Evolutionary conservation across 129 eudicot species (phyloP), one percentile per base, ranked within the genome.

Genomic region (Escallonia rubra): DNA sequence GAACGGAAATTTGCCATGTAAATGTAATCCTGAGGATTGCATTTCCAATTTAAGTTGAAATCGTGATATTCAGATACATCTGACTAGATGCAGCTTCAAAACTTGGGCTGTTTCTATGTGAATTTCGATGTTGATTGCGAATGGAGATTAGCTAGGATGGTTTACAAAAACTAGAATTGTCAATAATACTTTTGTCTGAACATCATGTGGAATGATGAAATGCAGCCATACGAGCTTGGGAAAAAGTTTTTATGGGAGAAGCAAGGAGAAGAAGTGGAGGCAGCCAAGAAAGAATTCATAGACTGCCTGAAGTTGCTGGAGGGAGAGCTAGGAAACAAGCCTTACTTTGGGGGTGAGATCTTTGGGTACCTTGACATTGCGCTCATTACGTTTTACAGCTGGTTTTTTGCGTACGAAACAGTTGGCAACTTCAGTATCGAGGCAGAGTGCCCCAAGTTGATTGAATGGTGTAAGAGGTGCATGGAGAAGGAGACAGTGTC

Each of bases 391-490:
- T 83, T 41, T 71, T 75, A 72, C 12, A 6, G 72, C 49, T 78
- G 87, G 78, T 82, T 82, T 62, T 54, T 67, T 53, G 63, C 84
- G 55, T 78, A 61, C 15, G 83, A 82, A 63, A 67, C 58, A 5
- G 3, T 43, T 0, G 80, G 83, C 7, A 70, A 71, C 40, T 78
- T 82, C 66, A 78, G 68, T 34, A 63, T 82, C 7, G 83, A 68
- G 58, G 75, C 66, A 7, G 63, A 58, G 50, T 82, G 87, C 67
- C 83, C 83, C 6, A 78, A 74, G 64, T 13, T 82, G 64, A 74
- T 82, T 41, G 75, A 45, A 57, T 82, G 87, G 87, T 80, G 65
- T 16, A 74, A 78, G 64, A 78, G 87, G 67, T 82, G 87, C 63
- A 55, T 78, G 78, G 51, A 70, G 68, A 63, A 50, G 58, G 79